phyloP scores from a whole-genome alignment of 1,284 basidiomycete species.

The Schizophyllum amplum region DNA sequence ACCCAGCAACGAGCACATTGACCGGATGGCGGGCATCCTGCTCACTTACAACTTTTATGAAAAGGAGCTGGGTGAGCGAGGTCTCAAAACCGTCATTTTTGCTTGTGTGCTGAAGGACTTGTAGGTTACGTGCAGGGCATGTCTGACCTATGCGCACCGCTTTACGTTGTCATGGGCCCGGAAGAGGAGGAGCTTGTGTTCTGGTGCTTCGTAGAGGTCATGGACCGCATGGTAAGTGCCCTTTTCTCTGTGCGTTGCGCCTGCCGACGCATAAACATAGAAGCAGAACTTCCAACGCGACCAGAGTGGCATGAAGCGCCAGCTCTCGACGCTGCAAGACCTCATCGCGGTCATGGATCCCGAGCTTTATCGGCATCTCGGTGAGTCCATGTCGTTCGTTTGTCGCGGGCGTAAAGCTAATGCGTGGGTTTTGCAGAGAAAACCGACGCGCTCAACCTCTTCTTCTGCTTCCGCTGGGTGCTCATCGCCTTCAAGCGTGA shows the following conservation, averaged over 20 bases:
- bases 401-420: slow-evolving; percentile 4
- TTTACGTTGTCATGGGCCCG: slow-evolving; percentile 87
- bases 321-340: slow-evolving; percentile 84
- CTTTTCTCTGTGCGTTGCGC: slow-evolving; percentile 1
- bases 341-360: slow-evolving; percentile 92
- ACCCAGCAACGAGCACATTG: slow-evolving; percentile 81
- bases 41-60: slow-evolving; percentile 92
- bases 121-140: slow-evolving; percentile 91
- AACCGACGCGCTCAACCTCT: slow-evolving; percentile 87
- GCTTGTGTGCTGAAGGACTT: slow-evolving; percentile 2
- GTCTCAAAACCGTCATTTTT: neutral
- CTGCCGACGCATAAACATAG: slow-evolving; percentile 29
- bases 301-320: slow-evolving; percentile 96
- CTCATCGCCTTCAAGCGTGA: slow-evolving; percentile 93
- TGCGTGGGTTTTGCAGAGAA: slow-evolving; percentile 57
- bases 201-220: slow-evolving; percentile 93
- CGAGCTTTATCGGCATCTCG: slow-evolving; percentile 82
- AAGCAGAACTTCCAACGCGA: slow-evolving; percentile 94
- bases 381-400: slow-evolving; percentile 27
- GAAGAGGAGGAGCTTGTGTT: slow-evolving; percentile 82
- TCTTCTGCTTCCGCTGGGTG: slow-evolving; percentile 97
- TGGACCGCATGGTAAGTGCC: slow-evolving; percentile 82
- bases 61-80: slow-evolving; percentile 70
- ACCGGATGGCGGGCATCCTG: slow-evolving; percentile 71
- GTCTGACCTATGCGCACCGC: slow-evolving; percentile 92